Percentiles rank a stretch among this genome's conserved stretches.
These are phyloP conservation scores for Symbiodinium pilosum DNA, from an alignment of 73 alveolate genomes.

Conservation along the genomic window DNA sequence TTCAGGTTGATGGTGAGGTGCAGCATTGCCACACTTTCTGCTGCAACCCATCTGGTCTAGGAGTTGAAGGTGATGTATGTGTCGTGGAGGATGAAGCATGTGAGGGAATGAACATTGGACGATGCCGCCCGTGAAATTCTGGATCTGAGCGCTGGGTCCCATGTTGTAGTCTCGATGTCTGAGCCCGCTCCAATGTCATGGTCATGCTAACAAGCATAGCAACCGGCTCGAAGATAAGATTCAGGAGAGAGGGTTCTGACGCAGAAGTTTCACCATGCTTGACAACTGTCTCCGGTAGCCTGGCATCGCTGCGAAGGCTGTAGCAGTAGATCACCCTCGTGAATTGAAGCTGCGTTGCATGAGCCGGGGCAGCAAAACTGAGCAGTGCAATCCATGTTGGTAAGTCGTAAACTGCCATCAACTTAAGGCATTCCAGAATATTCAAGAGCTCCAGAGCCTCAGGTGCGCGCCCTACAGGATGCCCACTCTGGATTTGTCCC, in stretches of 20 bases:
- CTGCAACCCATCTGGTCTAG: slow-evolving; percentile 56
- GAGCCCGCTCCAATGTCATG: not conserved
- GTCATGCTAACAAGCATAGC: not conserved
- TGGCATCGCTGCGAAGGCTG: not conserved
- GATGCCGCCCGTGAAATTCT: slow-evolving; percentile 1
- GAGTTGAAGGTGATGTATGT: slow-evolving; percentile 72
- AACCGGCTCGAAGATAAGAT: not conserved
- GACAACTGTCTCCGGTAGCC: not conserved
- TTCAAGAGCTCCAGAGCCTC: not conserved
- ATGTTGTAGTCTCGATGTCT: not conserved
- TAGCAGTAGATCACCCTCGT: not conserved
- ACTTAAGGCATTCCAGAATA: not conserved
- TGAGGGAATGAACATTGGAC: slow-evolving; percentile 78
- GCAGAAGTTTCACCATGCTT: not conserved
- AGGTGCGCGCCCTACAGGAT: slow-evolving; percentile 10
- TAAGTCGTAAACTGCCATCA: not conserved
- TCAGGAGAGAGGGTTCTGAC: too few relatives aligned
- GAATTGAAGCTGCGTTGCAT: not conserved
- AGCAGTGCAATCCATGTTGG: not conserved
- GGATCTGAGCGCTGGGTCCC: not conserved
- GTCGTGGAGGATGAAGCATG: slow-evolving; percentile 72
- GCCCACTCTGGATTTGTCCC: not conserved
- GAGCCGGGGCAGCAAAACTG: not conserved
- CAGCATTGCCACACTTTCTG: slow-evolving; percentile 70
- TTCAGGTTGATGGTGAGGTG: not conserved